Conservation (phyloP, 805 yeast species). For the Priceomyces medius region DNA sequence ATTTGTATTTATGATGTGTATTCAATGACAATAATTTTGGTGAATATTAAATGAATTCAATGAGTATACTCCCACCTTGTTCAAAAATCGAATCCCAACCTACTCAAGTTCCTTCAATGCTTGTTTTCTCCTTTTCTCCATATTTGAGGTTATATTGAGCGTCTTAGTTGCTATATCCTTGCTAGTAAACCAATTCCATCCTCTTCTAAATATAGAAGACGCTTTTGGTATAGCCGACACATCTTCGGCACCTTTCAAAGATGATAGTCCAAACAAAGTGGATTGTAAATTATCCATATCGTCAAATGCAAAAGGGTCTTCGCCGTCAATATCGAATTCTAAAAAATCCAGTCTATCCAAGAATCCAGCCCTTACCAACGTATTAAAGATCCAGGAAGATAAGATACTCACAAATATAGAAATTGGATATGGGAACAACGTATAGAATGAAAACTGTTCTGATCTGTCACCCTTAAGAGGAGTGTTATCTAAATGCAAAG, state of each 20-base stretch:
- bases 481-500: constrained; percentile 19
- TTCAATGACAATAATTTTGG: not conserved
- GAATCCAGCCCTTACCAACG: constrained; percentile 18
- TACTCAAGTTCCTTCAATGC: constrained; percentile 42
- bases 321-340: constrained; percentile 21
- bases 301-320: constrained; percentile 22
- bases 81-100: no score
- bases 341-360: constrained; percentile 24
- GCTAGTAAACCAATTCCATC: constrained; percentile 26
- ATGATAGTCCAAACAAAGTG: constrained; percentile 38
- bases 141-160: constrained; percentile 21
- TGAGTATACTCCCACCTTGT: no score
- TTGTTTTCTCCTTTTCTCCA: constrained; percentile 42
- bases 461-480: constrained; percentile 26
- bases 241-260: constrained; percentile 41
- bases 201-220: constrained; percentile 18
- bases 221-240: constrained; percentile 31
- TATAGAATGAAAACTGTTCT: constrained; percentile 32
- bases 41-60: not conserved
- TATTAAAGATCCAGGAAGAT: constrained; percentile 18
- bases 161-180: constrained; percentile 7
- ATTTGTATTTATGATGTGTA: not conserved
- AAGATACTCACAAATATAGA: constrained; percentile 24
- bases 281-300: constrained; percentile 34
- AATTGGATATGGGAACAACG: constrained; percentile 44